Base-by-base conservation (phyloP, 495 filamentous ascomycete genomes). In the Sabuloglossum arenarium region DNA sequence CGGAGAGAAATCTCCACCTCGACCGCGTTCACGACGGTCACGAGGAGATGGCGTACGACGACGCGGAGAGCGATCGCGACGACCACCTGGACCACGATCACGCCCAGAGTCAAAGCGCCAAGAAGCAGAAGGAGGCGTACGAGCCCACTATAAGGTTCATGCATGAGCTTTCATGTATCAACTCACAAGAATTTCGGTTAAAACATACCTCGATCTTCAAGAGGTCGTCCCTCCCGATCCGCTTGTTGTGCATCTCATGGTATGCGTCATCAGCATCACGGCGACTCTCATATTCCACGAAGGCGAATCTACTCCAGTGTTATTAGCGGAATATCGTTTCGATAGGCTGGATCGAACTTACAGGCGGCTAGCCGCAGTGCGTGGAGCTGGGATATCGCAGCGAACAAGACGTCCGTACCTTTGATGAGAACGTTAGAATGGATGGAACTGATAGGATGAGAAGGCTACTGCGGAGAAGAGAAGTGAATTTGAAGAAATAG, bases 161-260 rank as follows among this genome's bases (percentile, higher is more conserved):
- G 34, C 10, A 37, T 37, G 12, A 37, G 34, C 34, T 14, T 37
- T 14, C 11, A 37, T 2, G 11, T 37, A 23, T n/a, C 16, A 6
- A 32, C 14, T 8, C 0, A 58, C 23, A 25, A 32, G 28, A 10
- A 12, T 54, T 2, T 16, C 24, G 14, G 23, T 14, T 14, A 37
- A n/a, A 16, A 59, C 76, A 63, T 72, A 94, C 91, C 77, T 99
- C 91, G 61, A 99, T 97, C 72, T 99, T 99, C 73, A 99, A 67
- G 49, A 94, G 68, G 61, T 99, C 91, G 68, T 99, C 91, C 55
- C 89, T 84, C 45, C 88, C 89, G 62, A 99, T 88, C 55, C 91
- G 86, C 79, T 94, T 94, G 73, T 96, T 96, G 69, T 99, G 91
- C 93, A 99, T 97, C 70, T 99, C 91, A 69, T 97, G 88, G 66